Base-by-base conservation (phyloP, 768 basidiomycete genomes). In the Leccinum subgranulosum region DNA sequence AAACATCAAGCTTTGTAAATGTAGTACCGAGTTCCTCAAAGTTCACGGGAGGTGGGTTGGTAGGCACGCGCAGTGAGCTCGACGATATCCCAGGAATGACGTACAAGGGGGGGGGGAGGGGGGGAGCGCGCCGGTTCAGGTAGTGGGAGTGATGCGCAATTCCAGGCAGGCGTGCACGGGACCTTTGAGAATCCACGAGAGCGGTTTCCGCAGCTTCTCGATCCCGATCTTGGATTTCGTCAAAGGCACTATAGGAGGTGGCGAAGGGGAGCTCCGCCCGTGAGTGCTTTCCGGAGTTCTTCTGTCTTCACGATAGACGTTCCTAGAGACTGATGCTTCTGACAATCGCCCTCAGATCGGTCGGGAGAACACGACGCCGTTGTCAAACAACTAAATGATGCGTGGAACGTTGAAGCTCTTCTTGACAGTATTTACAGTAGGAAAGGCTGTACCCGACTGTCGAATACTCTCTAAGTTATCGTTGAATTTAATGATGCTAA, bases 31-130 rank as follows among this genome's bases (percentile, higher is more conserved):
- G 8, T 27, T 27, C 1, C 27, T 27, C 27, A 7, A 27, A 27
- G 27, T 27, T 27, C 27, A 27, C 27, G 27, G 27, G 27, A 7
- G 25, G 25, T 27, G 31, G 31, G 11, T 31, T 31, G 31, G 31
- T 31, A 12, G 31, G 31, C 31, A 31, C 31, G 12, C 31, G 11
- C 31, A 31, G 31, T 31, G 31, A 2, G 31, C 4, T 31, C 31
- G 31, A 31, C 31, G 31, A 31, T 31, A 31, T 31, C 31, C 31
- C 31, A 31, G 31, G 31, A 5, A 31, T 31, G 31, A 29, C 70
- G 69, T 89, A 91, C 1, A 88, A 52, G 0, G 89, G 88, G 3
- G 77, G 65, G 0, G 89, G 88, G 3, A 77, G 65, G 55, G 23
- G 23, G 23, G 23, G 87, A 31, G 74, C 0, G 79, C 77, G 6